A percentile compares a stretch with the other conserved stretches of the same genome.
These are phyloP conservation scores for Canavalia ensiformis DNA, from an alignment of 306 rosid genomes.

Conservation along the genomic window DNA sequence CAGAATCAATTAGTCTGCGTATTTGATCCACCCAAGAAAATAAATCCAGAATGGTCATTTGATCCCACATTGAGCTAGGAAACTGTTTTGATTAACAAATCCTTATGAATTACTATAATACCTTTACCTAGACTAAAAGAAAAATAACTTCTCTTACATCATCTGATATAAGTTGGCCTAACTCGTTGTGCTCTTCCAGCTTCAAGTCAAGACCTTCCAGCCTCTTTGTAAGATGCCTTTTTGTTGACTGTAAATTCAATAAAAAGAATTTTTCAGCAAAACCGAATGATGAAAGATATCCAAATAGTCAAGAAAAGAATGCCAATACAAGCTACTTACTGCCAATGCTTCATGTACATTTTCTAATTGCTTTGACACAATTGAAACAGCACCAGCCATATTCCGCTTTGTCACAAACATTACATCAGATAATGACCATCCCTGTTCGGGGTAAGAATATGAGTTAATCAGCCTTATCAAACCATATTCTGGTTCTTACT, in stretches of 20 bases:
- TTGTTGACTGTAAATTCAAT: conserved; percentile 61
- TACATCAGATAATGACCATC: conserved; percentile 80
- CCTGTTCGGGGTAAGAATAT: conserved; percentile 51
- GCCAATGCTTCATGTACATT: conserved; percentile 75
- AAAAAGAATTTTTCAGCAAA: conserved; percentile 29
- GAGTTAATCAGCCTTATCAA: conserved; percentile 37
- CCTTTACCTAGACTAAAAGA: not conserved
- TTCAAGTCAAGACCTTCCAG: conserved; percentile 75
- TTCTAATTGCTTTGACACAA: conserved; percentile 79
- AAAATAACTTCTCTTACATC: conserved; percentile 60
- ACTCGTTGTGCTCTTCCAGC: conserved; percentile 74
- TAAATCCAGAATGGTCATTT: not conserved
- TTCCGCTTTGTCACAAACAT: conserved; percentile 88
- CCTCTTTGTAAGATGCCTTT: conserved; percentile 71
- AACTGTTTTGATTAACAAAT: not conserved
- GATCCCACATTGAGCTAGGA: not conserved
- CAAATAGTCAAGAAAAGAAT: conserved; percentile 36
- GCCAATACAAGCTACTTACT: conserved; percentile 62
- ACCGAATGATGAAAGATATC: conserved; percentile 5
- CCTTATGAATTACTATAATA: conserved; percentile 5
- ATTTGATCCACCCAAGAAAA: not conserved
- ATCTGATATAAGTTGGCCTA: conserved; percentile 65
- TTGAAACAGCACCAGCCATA: conserved; percentile 75
- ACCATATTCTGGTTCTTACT: conserved; percentile 15
- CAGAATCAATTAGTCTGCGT: not conserved